phyloP scores from a whole-genome alignment of 2,329 filamentous ascomycete species.

The Dactylellina haptotyla region DNA sequence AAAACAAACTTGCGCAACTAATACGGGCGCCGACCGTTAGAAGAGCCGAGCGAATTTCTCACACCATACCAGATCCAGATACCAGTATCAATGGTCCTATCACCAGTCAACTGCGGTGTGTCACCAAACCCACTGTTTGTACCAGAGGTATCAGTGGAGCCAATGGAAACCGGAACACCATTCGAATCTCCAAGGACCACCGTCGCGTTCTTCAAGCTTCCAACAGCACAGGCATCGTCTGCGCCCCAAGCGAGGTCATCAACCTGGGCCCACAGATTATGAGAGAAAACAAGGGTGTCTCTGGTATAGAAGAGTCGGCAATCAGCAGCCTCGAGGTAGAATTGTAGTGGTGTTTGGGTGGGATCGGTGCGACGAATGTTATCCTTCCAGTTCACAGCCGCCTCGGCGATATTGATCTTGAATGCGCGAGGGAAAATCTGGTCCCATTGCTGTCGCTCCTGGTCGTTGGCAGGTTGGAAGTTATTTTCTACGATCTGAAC shows the following conservation, averaged over 20 bases:
- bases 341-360: conserved; percentile 66
- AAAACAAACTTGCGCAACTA: not conserved
- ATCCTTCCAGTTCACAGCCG: conserved; percentile 51
- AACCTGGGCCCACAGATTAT: conserved; percentile 35
- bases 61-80: conserved; percentile 44
- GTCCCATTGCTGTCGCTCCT: conserved; percentile 33
- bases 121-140: conserved; percentile 34
- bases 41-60: conserved; percentile 25
- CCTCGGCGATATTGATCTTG: conserved; percentile 56
- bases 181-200: conserved; percentile 41
- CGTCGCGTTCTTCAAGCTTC: conserved; percentile 47
- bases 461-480: conserved; percentile 55
- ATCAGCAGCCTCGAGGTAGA: conserved; percentile 70
- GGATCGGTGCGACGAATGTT: conserved; percentile 34
- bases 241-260: conserved; percentile 35
- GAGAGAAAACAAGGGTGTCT: conserved; percentile 59
- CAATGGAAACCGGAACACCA: conserved; percentile 47
- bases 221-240: conserved; percentile 27
- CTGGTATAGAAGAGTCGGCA: conserved; percentile 71
- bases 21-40: conserved; percentile 14
- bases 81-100: conserved; percentile 30
- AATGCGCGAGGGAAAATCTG: conserved; percentile 53
- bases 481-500: conserved; percentile 56
- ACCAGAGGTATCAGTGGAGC: not conserved
- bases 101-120: conserved; percentile 41